Percentiles rank a stretch among this genome's conserved stretches.
Evolutionary conservation across 805 yeast genomes (phyloP).

Genomic region (Wickerhamiella vanderwaltii): DNA sequence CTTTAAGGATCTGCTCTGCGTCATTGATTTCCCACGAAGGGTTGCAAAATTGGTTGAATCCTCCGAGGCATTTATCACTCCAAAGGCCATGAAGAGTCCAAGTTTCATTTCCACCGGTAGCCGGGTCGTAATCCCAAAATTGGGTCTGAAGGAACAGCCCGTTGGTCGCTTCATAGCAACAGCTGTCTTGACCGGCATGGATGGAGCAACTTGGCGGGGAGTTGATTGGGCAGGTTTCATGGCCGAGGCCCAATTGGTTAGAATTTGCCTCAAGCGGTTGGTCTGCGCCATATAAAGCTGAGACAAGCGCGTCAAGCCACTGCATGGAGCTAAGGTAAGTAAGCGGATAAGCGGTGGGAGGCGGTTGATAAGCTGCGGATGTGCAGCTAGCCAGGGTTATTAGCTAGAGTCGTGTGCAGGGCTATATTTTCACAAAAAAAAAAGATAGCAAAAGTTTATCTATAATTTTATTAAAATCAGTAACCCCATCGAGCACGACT

Average conservation of each 20-base stretch:
- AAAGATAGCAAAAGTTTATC: too few species aligned
- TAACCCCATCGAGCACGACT: too few species aligned
- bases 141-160: constrained; percentile 78
- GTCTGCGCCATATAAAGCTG: background rate
- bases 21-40: constrained; percentile 40
- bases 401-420: too few species aligned
- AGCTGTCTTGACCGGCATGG: constrained; percentile 34
- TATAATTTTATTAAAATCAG: too few species aligned
- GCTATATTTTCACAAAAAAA: too few species aligned
- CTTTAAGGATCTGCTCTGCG: constrained; percentile 36
- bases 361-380: too few species aligned
- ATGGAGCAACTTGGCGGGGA: constrained; percentile 27
- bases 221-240: constrained; percentile 26
- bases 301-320: too few species aligned
- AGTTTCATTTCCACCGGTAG: constrained; percentile 54
- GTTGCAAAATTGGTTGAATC: constrained; percentile 71
- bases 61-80: constrained; percentile 82
- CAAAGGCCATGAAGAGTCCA: constrained; percentile 81
- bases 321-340: too few species aligned
- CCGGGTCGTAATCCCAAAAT: constrained; percentile 81
- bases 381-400: too few species aligned
- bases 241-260: constrained; percentile 12
- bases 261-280: background rate
- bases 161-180: constrained; percentile 81
- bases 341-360: too few species aligned